Evolutionary conservation across 2,329 filamentous ascomycete genomes (phyloP).

Genomic region (Diaporthe vexans): DNA sequence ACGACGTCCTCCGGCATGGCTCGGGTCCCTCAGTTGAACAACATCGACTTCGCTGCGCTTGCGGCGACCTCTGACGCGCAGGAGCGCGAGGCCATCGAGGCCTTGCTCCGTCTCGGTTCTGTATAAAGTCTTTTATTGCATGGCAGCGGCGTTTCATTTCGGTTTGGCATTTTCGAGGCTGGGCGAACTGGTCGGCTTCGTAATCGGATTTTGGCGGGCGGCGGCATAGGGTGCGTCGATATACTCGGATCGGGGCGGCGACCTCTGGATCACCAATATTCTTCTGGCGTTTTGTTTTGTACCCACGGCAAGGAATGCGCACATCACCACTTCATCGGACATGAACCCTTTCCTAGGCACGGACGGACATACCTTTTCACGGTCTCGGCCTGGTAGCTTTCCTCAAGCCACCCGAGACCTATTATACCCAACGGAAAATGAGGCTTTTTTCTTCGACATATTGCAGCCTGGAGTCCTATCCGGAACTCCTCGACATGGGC

Average conservation of each 20-base stretch:
- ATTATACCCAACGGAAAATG: slow-evolving; percentile 24
- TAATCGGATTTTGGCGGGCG: slow-evolving; percentile 21
- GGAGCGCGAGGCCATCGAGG: slow-evolving; percentile 86
- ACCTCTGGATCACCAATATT: slow-evolving; percentile 41
- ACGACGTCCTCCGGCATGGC: slow-evolving; percentile 64
- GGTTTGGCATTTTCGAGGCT: slow-evolving; percentile 37
- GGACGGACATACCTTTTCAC: slow-evolving; percentile 31
- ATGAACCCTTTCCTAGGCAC: background rate
- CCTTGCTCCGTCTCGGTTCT: slow-evolving; percentile 85
- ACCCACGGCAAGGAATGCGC: slow-evolving; percentile 26
- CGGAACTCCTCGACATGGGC: background rate
- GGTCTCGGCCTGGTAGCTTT: background rate
- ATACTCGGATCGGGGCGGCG: slow-evolving; percentile 41
- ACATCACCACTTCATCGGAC: slow-evolving; percentile 34
- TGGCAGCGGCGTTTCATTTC: slow-evolving; percentile 65
- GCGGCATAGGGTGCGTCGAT: slow-evolving; percentile 20
- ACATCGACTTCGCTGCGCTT: slow-evolving; percentile 66
- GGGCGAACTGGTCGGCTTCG: slow-evolving; percentile 27
- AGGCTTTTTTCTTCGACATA: slow-evolving; percentile 20
- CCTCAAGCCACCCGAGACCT: slow-evolving; percentile 1
- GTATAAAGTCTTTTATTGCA: slow-evolving; percentile 71
- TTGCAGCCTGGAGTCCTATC: slow-evolving; percentile 10
- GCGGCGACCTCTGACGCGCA: slow-evolving; percentile 73
- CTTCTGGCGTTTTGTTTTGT: slow-evolving; percentile 38
- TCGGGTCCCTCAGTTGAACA: slow-evolving; percentile 64